phyloP scores from a whole-genome alignment of 306 rosid genomes.

The Rosa rugosa region DNA sequence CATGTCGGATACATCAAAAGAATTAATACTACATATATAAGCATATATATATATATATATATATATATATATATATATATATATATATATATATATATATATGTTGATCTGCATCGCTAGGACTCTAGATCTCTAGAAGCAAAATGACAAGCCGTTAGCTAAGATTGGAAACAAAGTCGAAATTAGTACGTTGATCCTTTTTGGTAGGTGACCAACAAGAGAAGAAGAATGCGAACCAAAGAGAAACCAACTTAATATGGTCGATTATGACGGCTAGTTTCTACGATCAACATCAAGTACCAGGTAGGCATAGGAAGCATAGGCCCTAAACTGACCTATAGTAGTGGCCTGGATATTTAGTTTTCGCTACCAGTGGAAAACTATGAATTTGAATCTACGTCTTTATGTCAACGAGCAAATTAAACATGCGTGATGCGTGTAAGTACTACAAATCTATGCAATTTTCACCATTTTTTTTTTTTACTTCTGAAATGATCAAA shows the following conservation, averaged over 20 bases:
- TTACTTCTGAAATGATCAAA: not conserved
- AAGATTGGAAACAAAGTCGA: slow-evolving; percentile 32
- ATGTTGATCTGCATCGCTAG: not conserved
- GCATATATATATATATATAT: too few relatives aligned
- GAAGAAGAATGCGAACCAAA: slow-evolving; percentile 36
- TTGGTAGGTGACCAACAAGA: slow-evolving; percentile 63
- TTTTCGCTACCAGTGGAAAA: not conserved
- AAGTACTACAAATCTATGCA: not conserved
- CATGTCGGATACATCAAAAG: too few relatives aligned
- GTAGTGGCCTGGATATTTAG: not conserved
- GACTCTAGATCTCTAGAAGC: not conserved
- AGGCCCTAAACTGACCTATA: not conserved
- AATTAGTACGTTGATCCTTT: slow-evolving; percentile 23
- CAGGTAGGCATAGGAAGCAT: not conserved
- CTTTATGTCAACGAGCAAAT: too few relatives aligned
- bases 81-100: not conserved
- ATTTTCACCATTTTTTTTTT: not conserved
- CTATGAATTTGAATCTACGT: not conserved
- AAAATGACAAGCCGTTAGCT: slow-evolving; percentile 27
- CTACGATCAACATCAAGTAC: not conserved
- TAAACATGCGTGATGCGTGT: not conserved
- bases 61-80: too few relatives aligned
- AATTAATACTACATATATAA: too few relatives aligned
- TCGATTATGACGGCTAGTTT: not conserved
- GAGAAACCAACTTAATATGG: not conserved